Conservation (phyloP, 1,284 basidiomycete genomes). For the Heterobasidion irregulare region DNA sequence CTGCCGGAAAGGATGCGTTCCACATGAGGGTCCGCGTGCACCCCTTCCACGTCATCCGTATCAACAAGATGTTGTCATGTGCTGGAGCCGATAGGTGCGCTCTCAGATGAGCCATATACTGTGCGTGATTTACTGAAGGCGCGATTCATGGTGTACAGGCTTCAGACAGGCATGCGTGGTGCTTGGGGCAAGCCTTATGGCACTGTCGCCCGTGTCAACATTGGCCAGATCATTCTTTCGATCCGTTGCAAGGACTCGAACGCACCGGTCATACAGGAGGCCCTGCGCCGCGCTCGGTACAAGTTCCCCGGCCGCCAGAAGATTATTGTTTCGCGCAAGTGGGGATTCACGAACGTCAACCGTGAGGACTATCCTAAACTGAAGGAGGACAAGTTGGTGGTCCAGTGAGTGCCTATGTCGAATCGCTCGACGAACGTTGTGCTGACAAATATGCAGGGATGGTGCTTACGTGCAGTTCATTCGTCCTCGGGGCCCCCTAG, state of each 20-base stretch:
- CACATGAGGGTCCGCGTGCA: constrained; percentile 96
- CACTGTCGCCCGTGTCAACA: constrained; percentile 91
- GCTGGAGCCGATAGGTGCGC: constrained; percentile 92
- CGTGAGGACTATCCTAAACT: constrained; percentile 86
- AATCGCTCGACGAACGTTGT: background rate
- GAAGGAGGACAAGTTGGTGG: constrained; percentile 83
- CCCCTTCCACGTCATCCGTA: constrained; percentile 98
- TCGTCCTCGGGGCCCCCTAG: constrained; percentile 78
- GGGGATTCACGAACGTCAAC: constrained; percentile 96
- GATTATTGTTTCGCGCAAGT: constrained; percentile 97
- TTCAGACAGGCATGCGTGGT: constrained; percentile 99
- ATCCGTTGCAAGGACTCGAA: constrained; percentile 91
- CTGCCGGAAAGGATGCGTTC: constrained; percentile 97
- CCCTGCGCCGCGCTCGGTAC: constrained; percentile 95
- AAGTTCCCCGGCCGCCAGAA: constrained; percentile 99
- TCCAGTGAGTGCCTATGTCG: constrained; percentile 54
- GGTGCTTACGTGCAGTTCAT: constrained; percentile 88
- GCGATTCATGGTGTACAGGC: constrained; percentile 33
- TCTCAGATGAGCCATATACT: background rate
- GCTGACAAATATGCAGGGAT: constrained; percentile 41
- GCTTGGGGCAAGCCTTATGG: constrained; percentile 99
- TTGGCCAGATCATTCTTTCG: constrained; percentile 95
- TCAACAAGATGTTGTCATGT: constrained; percentile 99
- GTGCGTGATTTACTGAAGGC: background rate
- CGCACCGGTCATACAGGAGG: constrained; percentile 89